A percentile compares a stretch with the other conserved stretches of the same genome.
These are phyloP conservation scores for Apiospora saccharicola DNA, from an alignment of 2,329 filamentous ascomycete species.

Conservation along the genomic window DNA sequence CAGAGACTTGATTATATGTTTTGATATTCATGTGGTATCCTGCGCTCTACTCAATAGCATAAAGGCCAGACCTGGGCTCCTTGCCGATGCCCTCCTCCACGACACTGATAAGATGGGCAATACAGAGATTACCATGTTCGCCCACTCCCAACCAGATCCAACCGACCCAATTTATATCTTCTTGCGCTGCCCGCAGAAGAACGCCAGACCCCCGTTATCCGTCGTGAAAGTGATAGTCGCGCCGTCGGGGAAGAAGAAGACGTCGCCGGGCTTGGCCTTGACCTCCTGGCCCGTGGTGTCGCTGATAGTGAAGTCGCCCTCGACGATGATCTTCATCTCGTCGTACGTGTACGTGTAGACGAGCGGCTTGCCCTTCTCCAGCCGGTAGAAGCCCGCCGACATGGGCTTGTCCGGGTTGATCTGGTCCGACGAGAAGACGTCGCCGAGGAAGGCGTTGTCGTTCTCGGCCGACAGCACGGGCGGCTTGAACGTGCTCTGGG, in stretches of 20 bases:
- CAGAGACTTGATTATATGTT: neutral
- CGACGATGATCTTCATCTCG: slow-evolving; percentile 78
- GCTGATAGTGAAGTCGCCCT: slow-evolving; percentile 70
- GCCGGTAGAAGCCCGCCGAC: slow-evolving; percentile 69
- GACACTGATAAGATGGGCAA: neutral
- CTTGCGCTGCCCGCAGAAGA: slow-evolving; percentile 57
- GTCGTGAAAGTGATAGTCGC: slow-evolving; percentile 72
- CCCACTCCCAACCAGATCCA: neutral
- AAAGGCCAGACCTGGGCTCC: neutral
- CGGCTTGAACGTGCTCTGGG: slow-evolving; percentile 67
- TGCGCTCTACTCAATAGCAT: neutral
- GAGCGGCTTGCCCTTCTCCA: slow-evolving; percentile 72
- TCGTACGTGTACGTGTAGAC: slow-evolving; percentile 75
- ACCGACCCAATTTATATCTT: slow-evolving; percentile 27
- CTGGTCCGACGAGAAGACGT: slow-evolving; percentile 63
- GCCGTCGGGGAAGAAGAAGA: slow-evolving; percentile 74
- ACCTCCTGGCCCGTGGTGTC: slow-evolving; percentile 69
- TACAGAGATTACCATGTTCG: neutral
- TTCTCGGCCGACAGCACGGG: slow-evolving; percentile 65
- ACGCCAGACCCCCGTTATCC: slow-evolving; percentile 65
- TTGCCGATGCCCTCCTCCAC: neutral
- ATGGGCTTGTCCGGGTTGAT: slow-evolving; percentile 66
- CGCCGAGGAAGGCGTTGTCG: slow-evolving; percentile 72
- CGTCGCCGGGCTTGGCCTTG: slow-evolving; percentile 67
- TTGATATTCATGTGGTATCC: slow-evolving; percentile 1